Evolutionary conservation across 225 moss, liverwort and hornwort genomes (phyloP).

Genomic region (Neckera pumila): DNA sequence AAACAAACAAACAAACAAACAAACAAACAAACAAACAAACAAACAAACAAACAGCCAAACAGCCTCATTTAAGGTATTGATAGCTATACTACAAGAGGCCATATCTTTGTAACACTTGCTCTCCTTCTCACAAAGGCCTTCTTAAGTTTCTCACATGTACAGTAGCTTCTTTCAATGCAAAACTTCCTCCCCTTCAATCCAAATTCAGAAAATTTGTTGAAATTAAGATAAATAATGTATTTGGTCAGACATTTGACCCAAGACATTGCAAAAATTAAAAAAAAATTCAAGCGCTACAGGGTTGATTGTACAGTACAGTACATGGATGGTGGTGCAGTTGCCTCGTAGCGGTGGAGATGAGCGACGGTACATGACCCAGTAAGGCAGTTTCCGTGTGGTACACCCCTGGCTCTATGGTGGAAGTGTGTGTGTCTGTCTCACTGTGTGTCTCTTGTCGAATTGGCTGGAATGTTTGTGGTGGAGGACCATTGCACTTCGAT

Average conservation of each 20-base stretch:
- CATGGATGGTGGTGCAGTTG: background rate
- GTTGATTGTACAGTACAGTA: no score
- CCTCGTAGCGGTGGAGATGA: background rate
- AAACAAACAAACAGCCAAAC: no score
- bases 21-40: no score
- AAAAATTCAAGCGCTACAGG: background rate
- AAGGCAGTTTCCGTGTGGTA: background rate
- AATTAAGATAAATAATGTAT: background rate
- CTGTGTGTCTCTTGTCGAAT: background rate
- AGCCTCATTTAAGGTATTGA: no score
- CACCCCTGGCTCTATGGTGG: background rate
- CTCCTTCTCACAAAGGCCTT: fast-evolving
- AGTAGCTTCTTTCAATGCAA: background rate
- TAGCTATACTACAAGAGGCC: background rate
- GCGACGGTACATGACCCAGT: background rate
- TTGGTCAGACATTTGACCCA: background rate
- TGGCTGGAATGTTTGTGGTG: background rate
- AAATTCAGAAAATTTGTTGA: background rate
- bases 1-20: no score
- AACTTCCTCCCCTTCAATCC: fast-evolving
- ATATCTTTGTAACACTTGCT: background rate
- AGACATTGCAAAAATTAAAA: background rate
- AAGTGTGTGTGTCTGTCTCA: background rate
- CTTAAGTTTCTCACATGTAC: fast-evolving
- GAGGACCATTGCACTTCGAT: background rate